Percentiles rank a stretch among this genome's conserved stretches.
These are phyloP conservation scores for Heterobasidion occidentale DNA, from an alignment of 1,284 basidiomycete genomes.

Conservation along the genomic window DNA sequence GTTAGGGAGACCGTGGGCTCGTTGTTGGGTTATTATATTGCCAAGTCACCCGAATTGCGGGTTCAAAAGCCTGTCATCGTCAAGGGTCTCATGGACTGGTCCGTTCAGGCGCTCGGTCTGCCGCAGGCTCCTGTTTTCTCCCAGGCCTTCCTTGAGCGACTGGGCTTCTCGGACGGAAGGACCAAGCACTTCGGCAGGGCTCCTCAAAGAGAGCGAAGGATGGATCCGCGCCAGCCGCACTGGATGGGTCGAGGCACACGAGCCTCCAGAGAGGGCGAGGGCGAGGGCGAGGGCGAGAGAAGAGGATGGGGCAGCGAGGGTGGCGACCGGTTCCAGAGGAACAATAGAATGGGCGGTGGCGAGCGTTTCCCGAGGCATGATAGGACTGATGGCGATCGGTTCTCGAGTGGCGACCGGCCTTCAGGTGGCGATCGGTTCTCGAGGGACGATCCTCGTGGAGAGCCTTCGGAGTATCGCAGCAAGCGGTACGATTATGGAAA, in stretches of 20 bases:
- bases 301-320: no score
- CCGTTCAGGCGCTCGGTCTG: slow-evolving; percentile 43
- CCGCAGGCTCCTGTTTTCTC: slow-evolving; percentile 41
- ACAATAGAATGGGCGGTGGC: not conserved
- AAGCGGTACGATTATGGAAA: no score
- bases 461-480: no score
- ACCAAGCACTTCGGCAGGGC: slow-evolving; percentile 4
- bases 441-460: no score
- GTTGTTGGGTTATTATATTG: slow-evolving; percentile 72
- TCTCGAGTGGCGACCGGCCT: no score
- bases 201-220: not conserved
- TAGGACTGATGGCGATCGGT: no score
- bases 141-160: slow-evolving; percentile 32
- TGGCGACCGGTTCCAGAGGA: not conserved
- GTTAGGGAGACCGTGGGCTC: slow-evolving; percentile 64
- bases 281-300: not conserved
- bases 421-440: no score
- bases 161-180: slow-evolving; percentile 20
- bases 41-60: slow-evolving; percentile 44
- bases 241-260: not conserved
- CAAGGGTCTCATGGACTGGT: slow-evolving; percentile 63
- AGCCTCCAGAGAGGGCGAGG: not conserved
- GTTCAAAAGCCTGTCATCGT: slow-evolving; percentile 40
- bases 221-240: not conserved
- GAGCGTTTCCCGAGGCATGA: no score